Base-by-base conservation (phyloP, 2,329 filamentous ascomycete genomes). In the Domatiomyces catenatus region DNA sequence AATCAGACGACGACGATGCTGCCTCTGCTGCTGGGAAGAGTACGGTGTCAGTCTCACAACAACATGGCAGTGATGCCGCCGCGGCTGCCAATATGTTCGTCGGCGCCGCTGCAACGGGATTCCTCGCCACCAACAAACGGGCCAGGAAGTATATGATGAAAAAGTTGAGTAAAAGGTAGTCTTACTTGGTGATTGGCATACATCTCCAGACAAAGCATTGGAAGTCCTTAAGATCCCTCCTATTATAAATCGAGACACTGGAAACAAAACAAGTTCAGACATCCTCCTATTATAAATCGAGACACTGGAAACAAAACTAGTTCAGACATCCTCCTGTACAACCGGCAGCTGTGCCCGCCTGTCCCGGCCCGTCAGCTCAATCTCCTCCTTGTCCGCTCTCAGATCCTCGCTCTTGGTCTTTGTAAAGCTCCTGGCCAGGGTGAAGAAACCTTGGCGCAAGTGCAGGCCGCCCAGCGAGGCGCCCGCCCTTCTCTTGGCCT, bases 391-490 rank as follows among this genome's bases (percentile, higher is more conserved):
- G 10, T 45, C 22, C 8, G 26, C 8, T 44, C 47, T 51, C 48
- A 59, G 61, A 55, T 61, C 60, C 48, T 62, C 60, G 18, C 57
- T 61, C 49, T 52, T 56, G 8, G 53, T 54, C 50, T 55, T 60
- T 0, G 61, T 62, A 46, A 64, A 58, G 18, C 55, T 62, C 39
- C 58, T 57, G 7, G 62, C 61, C 46, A 64, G 56, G 39, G 58
- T 60, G 55, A 64, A 63, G 57, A 64, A 64, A 44, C 62, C 62
- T 51, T 64, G 62, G 49, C 60, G 50, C 43, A 64, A 49, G 18
- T 58, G 55, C 47, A 64, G 51, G 51, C 60, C 56, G 44, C 55
- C 56, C 39, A 56, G 56, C 46, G 54, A 56, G 49, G 55, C 57
- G 19, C 39, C 8, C 4, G 46, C 20, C 36, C 51, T 54, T 44